These are phyloP conservation scores for Podaxis sp. DNA, from an alignment of 768 basidiomycete genomes.

Conservation along the genomic window DNA sequence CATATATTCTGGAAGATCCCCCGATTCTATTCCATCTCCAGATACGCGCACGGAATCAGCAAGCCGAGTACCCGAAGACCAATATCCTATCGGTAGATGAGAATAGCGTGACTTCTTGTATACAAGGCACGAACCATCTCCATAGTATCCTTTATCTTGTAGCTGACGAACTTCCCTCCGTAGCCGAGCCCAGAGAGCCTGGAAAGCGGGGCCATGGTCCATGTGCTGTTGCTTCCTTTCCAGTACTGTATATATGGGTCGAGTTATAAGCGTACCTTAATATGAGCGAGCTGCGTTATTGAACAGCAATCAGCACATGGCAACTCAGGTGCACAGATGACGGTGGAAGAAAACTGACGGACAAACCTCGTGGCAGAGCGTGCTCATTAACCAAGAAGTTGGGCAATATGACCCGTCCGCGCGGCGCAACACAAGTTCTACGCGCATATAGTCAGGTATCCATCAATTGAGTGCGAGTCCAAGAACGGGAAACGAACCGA, in stretches of 20 bases:
- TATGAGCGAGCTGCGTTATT: conserved; percentile 68
- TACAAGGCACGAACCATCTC: conserved; percentile 56
- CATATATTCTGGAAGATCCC: conserved; percentile 77
- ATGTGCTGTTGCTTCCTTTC: conserved; percentile 52
- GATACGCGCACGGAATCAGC: conserved; percentile 58
- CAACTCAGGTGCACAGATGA: not conserved
- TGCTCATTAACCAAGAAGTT: conserved; percentile 69
- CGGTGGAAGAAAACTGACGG: not conserved
- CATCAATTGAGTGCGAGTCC: not conserved
- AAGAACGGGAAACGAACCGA: conserved; percentile 45
- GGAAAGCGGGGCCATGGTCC: conserved; percentile 79
- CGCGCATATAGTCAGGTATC: not conserved
- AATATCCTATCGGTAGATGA: conserved; percentile 54
- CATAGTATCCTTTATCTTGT: conserved; percentile 78
- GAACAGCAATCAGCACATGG: not conserved
- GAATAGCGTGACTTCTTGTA: not conserved
- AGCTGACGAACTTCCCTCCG: conserved; percentile 64
- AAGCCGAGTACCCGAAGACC: conserved; percentile 76
- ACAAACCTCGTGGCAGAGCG: conserved; percentile 80
- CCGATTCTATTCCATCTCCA: conserved; percentile 49
- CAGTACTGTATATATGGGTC: no score
- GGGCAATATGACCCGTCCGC: conserved; percentile 61
- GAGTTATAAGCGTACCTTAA: conserved; percentile 49
- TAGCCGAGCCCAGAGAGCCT: conserved; percentile 70
- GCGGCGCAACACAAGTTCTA: conserved; percentile 76